Percentiles rank a stretch among this genome's conserved stretches.
phyloP scores from a whole-genome alignment of 1,284 basidiomycete genomes.

The Austroboletus rostrupii region DNA sequence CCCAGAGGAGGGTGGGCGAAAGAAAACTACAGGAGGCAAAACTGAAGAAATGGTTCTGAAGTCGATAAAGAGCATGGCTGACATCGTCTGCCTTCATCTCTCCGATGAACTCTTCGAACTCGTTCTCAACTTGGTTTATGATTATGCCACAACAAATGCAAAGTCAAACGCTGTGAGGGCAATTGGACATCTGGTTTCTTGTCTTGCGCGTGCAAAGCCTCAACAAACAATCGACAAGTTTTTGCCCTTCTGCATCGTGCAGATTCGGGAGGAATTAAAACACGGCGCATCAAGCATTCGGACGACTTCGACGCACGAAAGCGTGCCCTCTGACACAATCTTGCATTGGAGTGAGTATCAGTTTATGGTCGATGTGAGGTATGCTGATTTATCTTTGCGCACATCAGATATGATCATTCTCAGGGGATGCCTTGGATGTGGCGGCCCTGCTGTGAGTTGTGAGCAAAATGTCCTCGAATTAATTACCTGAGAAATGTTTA shows the following conservation, averaged over 20 bases:
- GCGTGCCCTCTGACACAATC: constrained; percentile 85
- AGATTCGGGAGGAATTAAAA: constrained; percentile 83
- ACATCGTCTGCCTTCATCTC: constrained; percentile 84
- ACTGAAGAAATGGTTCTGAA: constrained; percentile 82
- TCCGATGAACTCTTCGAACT: constrained; percentile 86
- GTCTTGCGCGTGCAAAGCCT: constrained; percentile 79
- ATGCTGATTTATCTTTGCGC: constrained; percentile 3
- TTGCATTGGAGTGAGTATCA: constrained; percentile 85
- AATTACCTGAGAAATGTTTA: constrained; percentile 5
- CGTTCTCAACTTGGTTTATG: constrained; percentile 79
- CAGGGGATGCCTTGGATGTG: constrained; percentile 74
- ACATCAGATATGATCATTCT: constrained; percentile 69
- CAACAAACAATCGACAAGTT: constrained; percentile 78
- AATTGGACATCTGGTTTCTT: constrained; percentile 86
- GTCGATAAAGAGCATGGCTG: constrained; percentile 79
- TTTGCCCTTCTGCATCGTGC: constrained; percentile 74
- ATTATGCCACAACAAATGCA: constrained; percentile 83
- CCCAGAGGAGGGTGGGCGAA: constrained; percentile 87
- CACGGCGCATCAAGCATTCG: constrained; percentile 90
- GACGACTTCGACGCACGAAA: constrained; percentile 82
- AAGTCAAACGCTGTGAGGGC: constrained; percentile 88
- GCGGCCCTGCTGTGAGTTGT: constrained; percentile 54
- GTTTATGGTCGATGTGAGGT: constrained; percentile 1
- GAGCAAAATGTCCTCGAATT: not conserved
- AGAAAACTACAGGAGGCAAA: constrained; percentile 81